phyloP scores from a whole-genome alignment of 2,329 filamentous ascomycete species.

The Coniella lustricola region DNA sequence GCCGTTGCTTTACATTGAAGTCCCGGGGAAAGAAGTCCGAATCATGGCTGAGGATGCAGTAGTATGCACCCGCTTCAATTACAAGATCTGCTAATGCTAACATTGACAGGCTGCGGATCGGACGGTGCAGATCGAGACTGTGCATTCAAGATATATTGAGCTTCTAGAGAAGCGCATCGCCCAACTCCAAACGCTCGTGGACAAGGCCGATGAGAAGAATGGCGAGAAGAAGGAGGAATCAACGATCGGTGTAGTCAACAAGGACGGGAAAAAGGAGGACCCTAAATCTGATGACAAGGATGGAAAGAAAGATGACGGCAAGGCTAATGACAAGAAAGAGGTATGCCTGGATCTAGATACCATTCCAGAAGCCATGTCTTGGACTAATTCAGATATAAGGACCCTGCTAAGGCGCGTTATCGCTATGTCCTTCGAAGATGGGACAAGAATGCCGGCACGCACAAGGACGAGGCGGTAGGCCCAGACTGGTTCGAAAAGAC shows the following conservation, averaged over 20 bases:
- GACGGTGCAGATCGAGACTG: background rate
- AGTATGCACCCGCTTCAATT: background rate
- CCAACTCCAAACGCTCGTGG: background rate
- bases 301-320: background rate
- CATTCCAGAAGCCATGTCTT: background rate
- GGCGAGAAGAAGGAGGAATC: background rate
- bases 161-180: constrained; percentile 4
- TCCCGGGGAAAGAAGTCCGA: too few species aligned
- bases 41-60: background rate
- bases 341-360: background rate
- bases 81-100: background rate
- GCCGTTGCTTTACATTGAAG: too few species aligned
- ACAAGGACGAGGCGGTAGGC: constrained; percentile 13
- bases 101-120: background rate
- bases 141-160: constrained; percentile 5
- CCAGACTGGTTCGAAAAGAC: constrained; percentile 6
- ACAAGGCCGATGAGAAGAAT: background rate
- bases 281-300: background rate
- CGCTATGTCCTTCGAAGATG: constrained; percentile 12
- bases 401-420: constrained; percentile 7
- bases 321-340: background rate
- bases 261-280: background rate
- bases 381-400: background rate
- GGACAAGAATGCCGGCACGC: constrained; percentile 9
- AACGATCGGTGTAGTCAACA: too few species aligned